Conservation (phyloP, 163 green algal species). For the Scenedesmus sp. region DNA sequence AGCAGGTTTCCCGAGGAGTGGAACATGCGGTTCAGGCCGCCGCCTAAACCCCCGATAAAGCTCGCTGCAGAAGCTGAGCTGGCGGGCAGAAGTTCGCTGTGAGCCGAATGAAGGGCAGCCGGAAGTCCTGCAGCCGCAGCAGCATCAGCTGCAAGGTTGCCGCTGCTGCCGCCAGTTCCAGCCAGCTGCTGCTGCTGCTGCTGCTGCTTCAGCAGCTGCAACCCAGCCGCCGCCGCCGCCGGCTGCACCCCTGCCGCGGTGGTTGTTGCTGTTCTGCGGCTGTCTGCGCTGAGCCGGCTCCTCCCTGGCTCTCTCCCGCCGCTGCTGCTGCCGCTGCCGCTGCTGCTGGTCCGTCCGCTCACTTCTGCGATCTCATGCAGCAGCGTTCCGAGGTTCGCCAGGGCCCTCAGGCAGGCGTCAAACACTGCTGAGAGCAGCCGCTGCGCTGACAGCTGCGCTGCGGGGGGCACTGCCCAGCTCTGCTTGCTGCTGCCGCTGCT, state of each 20-base stretch:
- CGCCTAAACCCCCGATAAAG: background rate
- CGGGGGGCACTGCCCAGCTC: conserved; percentile 39
- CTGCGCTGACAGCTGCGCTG: conserved; percentile 59
- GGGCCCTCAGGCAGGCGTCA: conserved; percentile 67
- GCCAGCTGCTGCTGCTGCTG: conserved; percentile 15
- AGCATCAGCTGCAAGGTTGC: background rate
- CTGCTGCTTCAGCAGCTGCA: conserved; percentile 61
- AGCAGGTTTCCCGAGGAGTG: conserved; percentile 19
- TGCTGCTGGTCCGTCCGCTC: background rate
- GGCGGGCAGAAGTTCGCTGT: background rate
- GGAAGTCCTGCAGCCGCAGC: background rate
- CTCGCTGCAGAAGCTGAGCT: background rate
- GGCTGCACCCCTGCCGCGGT: conserved; percentile 18
- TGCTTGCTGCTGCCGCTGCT: conserved; percentile 49
- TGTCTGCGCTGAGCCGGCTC: background rate
- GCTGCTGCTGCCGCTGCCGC: conserved; percentile 37
- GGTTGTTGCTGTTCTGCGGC: background rate
- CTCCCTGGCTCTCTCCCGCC: background rate
- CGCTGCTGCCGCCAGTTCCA: background rate
- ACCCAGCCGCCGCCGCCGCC: conserved; percentile 42
- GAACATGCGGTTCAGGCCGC: background rate
- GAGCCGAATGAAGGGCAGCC: background rate
- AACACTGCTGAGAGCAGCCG: conserved; percentile 64
- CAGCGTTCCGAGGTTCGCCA: conserved; percentile 43
- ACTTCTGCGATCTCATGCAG: conserved; percentile 53